Evolutionary conservation across 768 basidiomycete species (phyloP), one percentile per base, ranked within the genome.

Genomic region (Kwoniella sp.): DNA sequence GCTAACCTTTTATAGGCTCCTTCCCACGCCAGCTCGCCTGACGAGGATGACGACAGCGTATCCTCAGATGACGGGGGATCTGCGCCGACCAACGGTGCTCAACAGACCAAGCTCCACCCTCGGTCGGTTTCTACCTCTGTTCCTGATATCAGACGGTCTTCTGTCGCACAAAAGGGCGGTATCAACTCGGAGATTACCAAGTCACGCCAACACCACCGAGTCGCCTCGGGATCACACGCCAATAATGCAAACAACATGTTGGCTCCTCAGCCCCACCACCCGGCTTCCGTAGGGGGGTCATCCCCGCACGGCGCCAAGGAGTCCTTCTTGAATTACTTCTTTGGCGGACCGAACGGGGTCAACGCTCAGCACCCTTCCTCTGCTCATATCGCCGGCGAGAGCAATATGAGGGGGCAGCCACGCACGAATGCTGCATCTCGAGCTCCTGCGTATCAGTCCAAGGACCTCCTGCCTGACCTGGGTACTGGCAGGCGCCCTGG

Each of bases 271-370:
- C 53, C 43, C 7, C 49, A 47, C 23, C 9, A 46, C n/a, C 36
- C 52, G 28, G 41, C 51, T 50, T 25, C 26, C 25, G 47, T 38
- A 22, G 46, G 46, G 36, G 55, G 36, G 26, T 54, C 36, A 56
- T 73, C 72, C 23, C 72, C 72, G 1, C 67, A 73, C 54, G 78
- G 84, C 0, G 84, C 91, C 11, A 81, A 87, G 59, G 95, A 96
- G 66, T 88, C 88, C 2, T 95, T 98, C 79, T 78, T 98, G 55
- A 93, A 88, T 69, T 96, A 96, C 75, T 96, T 99, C 78, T 98
- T 99, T 71, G 95, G 95, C 10, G 89, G 86, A 82, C n/a, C 76
- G 83, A 53, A 78, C 79, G 47, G 83, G 6, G 48, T 28, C 14
- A 31, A 25, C 26, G n/a, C 47, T 25, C 22, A 9, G 45, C 43